These are phyloP conservation scores for Capronia americana DNA, from an alignment of 2,329 filamentous ascomycete genomes.

Conservation along the genomic window DNA sequence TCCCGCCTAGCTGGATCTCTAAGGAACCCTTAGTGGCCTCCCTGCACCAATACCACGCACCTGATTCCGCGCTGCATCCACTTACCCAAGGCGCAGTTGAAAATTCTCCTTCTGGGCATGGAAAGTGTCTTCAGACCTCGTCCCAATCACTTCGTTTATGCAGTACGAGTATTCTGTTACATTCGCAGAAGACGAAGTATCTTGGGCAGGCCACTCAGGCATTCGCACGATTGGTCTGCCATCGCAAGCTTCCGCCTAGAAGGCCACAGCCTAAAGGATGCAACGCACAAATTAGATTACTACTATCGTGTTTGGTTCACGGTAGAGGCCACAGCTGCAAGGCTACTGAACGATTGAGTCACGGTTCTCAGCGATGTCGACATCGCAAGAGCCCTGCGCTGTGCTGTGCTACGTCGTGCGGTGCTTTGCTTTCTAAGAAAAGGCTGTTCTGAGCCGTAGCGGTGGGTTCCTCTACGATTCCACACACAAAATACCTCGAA, in stretches of 20 bases:
- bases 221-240: neutral
- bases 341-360: neutral
- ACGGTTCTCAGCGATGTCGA: neutral
- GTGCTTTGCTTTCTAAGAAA: conserved; percentile 18
- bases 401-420: neutral
- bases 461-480: conserved; percentile 3
- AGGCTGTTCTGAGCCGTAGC: conserved; percentile 11
- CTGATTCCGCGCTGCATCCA: neutral
- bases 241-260: neutral
- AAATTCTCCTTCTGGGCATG: conserved; percentile 15
- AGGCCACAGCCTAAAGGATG: neutral
- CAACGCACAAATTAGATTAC: neutral
- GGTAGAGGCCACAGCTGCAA: neutral
- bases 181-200: neutral
- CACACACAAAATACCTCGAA: conserved; percentile 4
- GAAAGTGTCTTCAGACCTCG: conserved; percentile 16
- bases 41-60: neutral
- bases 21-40: neutral
- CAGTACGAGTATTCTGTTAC: conserved; percentile 4
- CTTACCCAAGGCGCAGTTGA: conserved; percentile 24
- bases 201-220: neutral
- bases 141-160: conserved; percentile 23
- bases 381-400: neutral
- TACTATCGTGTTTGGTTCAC: neutral
- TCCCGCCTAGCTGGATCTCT: neutral